Evolutionary conservation across 208 protist species (phyloP).

Genomic region (Borovskyia barvae): DNA sequence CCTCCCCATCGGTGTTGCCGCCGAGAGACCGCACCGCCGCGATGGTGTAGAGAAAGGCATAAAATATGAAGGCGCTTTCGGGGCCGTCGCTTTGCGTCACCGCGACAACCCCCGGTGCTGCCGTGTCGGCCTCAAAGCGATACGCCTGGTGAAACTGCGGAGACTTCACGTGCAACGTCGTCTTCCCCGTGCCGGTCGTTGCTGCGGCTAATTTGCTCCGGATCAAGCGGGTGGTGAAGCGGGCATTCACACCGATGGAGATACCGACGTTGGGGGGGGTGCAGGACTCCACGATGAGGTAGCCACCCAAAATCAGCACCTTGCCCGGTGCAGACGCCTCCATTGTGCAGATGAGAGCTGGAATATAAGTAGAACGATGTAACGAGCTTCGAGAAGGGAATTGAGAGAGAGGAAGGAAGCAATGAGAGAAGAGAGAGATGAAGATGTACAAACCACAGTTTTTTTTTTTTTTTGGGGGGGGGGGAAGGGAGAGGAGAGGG

Average conservation of each 20-base stretch:
- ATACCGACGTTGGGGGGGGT: constrained; percentile 83
- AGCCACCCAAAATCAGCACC: constrained; percentile 95
- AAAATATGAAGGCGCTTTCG: constrained; percentile 62
- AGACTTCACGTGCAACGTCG: constrained; percentile 61
- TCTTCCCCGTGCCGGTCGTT: constrained; percentile 7
- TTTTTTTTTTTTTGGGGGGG: too few relatives aligned
- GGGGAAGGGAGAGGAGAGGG: too few relatives aligned
- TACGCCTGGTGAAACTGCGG: constrained; percentile 80
- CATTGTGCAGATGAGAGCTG: constrained; percentile 17
- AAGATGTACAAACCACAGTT: too few relatives aligned
- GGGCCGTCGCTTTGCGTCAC: constrained; percentile 59
- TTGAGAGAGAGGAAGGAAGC: neutral
- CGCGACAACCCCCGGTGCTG: constrained; percentile 25
- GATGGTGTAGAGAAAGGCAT: constrained; percentile 70
- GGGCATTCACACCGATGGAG: constrained; percentile 90
- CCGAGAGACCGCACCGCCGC: constrained; percentile 33
- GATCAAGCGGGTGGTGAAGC: constrained; percentile 79
- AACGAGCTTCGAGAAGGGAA: neutral
- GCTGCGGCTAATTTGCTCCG: neutral
- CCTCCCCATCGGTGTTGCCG: constrained; percentile 11
- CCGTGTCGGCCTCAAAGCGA: constrained; percentile 44
- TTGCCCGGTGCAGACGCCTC: constrained; percentile 92
- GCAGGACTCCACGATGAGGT: constrained; percentile 89
- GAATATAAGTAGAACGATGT: neutral
- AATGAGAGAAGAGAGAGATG: neutral